Evolutionary conservation across 2,329 filamentous ascomycete species (phyloP).

Genomic region (Paramyrothecium roridum): DNA sequence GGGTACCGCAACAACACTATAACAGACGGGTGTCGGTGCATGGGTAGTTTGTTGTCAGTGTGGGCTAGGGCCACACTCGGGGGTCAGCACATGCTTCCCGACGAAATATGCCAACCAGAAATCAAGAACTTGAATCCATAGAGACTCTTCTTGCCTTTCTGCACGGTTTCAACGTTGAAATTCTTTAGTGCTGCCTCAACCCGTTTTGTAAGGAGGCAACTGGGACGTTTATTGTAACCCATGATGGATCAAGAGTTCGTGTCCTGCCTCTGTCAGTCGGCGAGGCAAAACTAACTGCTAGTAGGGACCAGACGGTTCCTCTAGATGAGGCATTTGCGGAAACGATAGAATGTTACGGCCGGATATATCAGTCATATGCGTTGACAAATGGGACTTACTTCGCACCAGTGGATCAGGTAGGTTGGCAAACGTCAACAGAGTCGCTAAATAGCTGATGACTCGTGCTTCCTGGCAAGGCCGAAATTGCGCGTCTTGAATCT

Average conservation of each 20-base stretch:
- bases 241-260: not conserved
- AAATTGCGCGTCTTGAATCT: constrained; percentile 61
- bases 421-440: constrained; percentile 9
- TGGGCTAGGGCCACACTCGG: constrained; percentile 25
- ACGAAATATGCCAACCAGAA: constrained; percentile 2
- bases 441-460: constrained; percentile 2
- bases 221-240: not conserved
- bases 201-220: no score
- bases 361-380: constrained; percentile 66
- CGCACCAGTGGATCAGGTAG: constrained; percentile 69
- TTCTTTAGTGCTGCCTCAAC: no score
- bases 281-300: not conserved
- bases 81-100: constrained; percentile 25
- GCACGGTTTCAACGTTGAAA: no score
- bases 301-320: constrained; percentile 46
- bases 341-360: constrained; percentile 57
- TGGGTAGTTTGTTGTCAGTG: constrained; percentile 23
- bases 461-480: constrained; percentile 48
- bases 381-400: constrained; percentile 64
- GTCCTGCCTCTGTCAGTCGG: not conserved
- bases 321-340: constrained; percentile 58
- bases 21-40: constrained; percentile 18
- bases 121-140: not conserved
- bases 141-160: not conserved
- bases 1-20: constrained; percentile 14